phyloP scores from a whole-genome alignment of 148 eudicot species.

The Nepenthes gracilis region DNA sequence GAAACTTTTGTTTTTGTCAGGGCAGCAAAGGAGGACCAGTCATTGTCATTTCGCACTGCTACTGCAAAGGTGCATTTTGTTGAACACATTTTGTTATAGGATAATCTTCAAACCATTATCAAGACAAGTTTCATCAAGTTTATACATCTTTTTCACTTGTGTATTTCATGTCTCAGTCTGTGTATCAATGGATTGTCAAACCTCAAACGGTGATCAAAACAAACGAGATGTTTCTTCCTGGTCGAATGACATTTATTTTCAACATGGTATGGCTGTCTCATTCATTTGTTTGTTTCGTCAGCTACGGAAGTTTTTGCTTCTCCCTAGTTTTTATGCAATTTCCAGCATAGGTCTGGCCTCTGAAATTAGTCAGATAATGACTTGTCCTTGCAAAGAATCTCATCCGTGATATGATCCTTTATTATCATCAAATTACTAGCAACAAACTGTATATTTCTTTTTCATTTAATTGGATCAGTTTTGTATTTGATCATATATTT shows the following conservation, averaged over 20 bases:
- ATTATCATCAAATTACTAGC: too few relatives aligned
- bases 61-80: constrained; percentile 54
- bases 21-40: constrained; percentile 64
- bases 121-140: neutral
- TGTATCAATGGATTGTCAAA: constrained; percentile 88
- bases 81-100: neutral
- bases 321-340: neutral
- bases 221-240: constrained; percentile 96
- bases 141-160: neutral
- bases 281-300: neutral
- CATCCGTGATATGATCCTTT: too few relatives aligned
- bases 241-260: constrained; percentile 87
- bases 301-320: neutral
- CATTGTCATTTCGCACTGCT: constrained; percentile 75
- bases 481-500: too few relatives aligned
- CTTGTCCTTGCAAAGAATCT: neutral
- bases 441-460: too few relatives aligned
- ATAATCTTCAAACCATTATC: neutral
- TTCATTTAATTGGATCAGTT: too few relatives aligned
- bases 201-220: constrained; percentile 76
- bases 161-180: constrained; percentile 39
- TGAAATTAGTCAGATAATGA: neutral
- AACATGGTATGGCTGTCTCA: constrained; percentile 50
- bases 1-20: constrained; percentile 18
- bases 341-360: neutral